Evolutionary conservation across 352 stramenopile genomes (phyloP), one percentile per base, ranked within the genome.

Genomic region (Globisporangium carolinianum): DNA sequence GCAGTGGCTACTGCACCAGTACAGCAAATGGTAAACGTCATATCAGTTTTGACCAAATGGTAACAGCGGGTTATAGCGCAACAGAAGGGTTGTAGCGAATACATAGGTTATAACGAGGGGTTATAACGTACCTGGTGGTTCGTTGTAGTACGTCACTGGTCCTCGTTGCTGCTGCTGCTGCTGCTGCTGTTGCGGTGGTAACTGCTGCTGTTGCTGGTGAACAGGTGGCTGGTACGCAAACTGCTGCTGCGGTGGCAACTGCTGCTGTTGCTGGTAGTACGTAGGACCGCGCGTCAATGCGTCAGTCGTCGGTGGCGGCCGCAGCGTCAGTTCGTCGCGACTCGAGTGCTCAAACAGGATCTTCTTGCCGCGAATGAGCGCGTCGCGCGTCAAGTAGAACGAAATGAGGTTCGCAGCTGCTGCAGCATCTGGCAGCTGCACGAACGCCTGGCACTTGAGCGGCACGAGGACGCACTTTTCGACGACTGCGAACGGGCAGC

Each of bases 261-360:
- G 43, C 10, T 63, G 51, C 4, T 57, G 50, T 18, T 45, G 49
- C 17, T 53, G 49, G 37, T 46, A 47, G 7, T 38, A 18, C 24
- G 32, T 41, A 14, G 50, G 9, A 0, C 18, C 51, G n/a, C 41
- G 10, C 32, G 24, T n/a, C 6, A 18, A 32, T 35, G 53, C 32
- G 37, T 17, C 6, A 39, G 51, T 6, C 2, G 52, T 24, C 41
- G 32, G 3, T 15, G 43, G 17, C 32, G 61, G 47, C 9, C 68
- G 64, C 36, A 66, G 66, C 14, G 61, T 85, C 58, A 91, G 84
- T 58, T 87, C 78, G 47, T 88, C 61, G 18, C 75, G 79, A 45
- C 72, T 88, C 52, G 76, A 87, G 55, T 75, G 86, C 55, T 89
- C 79, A 55, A 93, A 91, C 35, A 79, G 82, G 54, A 93, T 75